Base-by-base conservation (phyloP, 345 rosid genomes). In the Rhodamnia argentea region DNA sequence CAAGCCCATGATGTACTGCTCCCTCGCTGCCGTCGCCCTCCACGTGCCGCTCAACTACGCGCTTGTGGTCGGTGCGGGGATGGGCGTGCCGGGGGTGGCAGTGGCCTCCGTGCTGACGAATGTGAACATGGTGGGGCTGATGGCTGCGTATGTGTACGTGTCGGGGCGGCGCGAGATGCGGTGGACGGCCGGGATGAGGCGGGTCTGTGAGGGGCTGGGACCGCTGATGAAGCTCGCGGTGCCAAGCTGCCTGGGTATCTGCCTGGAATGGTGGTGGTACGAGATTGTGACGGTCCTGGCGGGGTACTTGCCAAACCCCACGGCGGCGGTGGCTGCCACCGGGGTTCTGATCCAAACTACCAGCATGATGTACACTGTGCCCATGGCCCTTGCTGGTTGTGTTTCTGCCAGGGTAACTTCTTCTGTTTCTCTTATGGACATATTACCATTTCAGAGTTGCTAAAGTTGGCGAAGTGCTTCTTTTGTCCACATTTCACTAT, bases 211-310 rank as follows among this genome's bases (percentile, higher is more conserved):
- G 56, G 99, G 98, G 87, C 76, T 97, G 83, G 98, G 94, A 60
- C 91, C 96, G 60, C 87, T 97, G 52, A 87, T 95, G 96, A 91
- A 84, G 87, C 88, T 97, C 93, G 99, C 99, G 44, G 92, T 97
- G 85, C 99, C 99, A 24, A 97, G 99, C 74, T 97, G 99, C 88
- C 88, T 95, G 62, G 98, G 98, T 89, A 97, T 97, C 82, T 97
- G 99, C 91, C 89, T 96, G 86, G 99, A 97, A 92, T 97, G 99
- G 99, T 97, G 99, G 99, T 96, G 99, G 99, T 97, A 97, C 56
- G 99, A 97, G 95, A 95, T 97, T 22, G 95, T 97, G 91, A 97
- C 88, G 6, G 91, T 97, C 40, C 85, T 97, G 92, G 96, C 98
- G 7, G 99, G 99, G 24, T 96, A 97, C 90, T 87, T 97, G 90